phyloP scores from a whole-genome alignment of 2,329 filamentous ascomycete genomes.

The Venturia aucupariae region DNA sequence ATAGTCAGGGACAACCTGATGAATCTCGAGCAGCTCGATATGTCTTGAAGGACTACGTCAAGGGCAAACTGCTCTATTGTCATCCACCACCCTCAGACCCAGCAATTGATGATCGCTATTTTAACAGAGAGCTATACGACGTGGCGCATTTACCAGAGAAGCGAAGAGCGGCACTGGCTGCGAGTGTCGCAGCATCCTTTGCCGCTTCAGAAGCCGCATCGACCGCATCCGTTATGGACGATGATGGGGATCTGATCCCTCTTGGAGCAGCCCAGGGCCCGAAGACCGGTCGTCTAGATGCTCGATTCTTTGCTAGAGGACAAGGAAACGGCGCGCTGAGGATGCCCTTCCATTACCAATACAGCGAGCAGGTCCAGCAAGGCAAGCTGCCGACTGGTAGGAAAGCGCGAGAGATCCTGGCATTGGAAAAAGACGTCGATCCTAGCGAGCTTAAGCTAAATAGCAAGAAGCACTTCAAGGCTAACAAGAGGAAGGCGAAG shows the following conservation, averaged over 20 bases:
- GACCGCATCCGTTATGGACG: slow-evolving; percentile 27
- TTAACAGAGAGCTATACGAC: slow-evolving; percentile 88
- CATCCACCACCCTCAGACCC: slow-evolving; percentile 68
- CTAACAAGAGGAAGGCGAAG: slow-evolving; percentile 21
- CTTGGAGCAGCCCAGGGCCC: slow-evolving; percentile 43
- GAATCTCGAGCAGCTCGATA: slow-evolving; percentile 84
- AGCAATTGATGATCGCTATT: slow-evolving; percentile 58
- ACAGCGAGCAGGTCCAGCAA: slow-evolving; percentile 65
- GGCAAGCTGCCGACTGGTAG: slow-evolving; percentile 68
- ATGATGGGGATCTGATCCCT: slow-evolving; percentile 43
- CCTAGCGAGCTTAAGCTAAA: slow-evolving; percentile 57
- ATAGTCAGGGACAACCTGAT: slow-evolving; percentile 65
- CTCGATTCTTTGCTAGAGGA: slow-evolving; percentile 71
- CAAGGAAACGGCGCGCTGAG: slow-evolving; percentile 54
- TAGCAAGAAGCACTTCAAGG: slow-evolving; percentile 93
- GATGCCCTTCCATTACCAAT: slow-evolving; percentile 83
- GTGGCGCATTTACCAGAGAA: slow-evolving; percentile 72
- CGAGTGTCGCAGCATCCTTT: slow-evolving; percentile 6
- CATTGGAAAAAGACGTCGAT: slow-evolving; percentile 77
- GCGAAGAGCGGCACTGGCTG: slow-evolving; percentile 56
- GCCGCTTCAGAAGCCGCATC: slow-evolving; percentile 17
- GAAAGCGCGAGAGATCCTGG: slow-evolving; percentile 72
- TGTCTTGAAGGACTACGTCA: slow-evolving; percentile 94
- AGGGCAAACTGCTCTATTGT: slow-evolving; percentile 86
- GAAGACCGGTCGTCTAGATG: slow-evolving; percentile 73